These are phyloP conservation scores for Ormosia semicastrata DNA, from an alignment of 306 rosid genomes.

Conservation along the genomic window DNA sequence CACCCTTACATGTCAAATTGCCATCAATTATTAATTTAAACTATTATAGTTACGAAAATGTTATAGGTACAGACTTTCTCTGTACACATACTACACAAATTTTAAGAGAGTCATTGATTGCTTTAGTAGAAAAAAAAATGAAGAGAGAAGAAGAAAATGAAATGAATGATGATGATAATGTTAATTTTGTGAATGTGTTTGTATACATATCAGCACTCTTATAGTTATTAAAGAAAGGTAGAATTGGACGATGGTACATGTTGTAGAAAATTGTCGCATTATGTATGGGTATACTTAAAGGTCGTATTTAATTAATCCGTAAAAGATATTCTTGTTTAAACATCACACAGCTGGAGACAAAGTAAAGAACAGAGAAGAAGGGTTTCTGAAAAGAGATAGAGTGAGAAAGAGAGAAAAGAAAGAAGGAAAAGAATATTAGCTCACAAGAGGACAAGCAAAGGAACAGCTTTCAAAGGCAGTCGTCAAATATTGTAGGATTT, in stretches of 20 bases:
- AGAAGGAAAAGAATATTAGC: not conserved
- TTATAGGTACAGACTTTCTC: no score
- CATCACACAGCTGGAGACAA: constrained; percentile 37
- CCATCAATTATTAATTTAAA: not conserved
- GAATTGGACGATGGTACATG: not conserved
- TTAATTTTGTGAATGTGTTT: no score
- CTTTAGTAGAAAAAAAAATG: no score
- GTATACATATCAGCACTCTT: no score
- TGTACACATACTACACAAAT: no score
- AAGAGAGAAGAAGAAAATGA: no score
- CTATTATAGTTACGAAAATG: not conserved
- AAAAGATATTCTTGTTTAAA: constrained; percentile 28
- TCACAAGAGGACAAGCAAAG: constrained; percentile 52
- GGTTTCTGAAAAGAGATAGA: not conserved
- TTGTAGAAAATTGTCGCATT: constrained; percentile 9
- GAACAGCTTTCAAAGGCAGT: constrained; percentile 48
- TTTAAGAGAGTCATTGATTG: no score
- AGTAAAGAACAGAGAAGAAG: not conserved
- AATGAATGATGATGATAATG: no score
- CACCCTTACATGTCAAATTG: not conserved
- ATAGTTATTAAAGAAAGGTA: constrained; percentile 8
- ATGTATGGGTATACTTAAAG: constrained; percentile 10
- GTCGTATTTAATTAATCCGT: constrained; percentile 3
- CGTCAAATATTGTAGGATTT: constrained; percentile 57
- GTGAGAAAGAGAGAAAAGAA: not conserved